Evolutionary conservation across 1,139 yeast species (phyloP).

Genomic region (Yamadazyma conglobata): DNA sequence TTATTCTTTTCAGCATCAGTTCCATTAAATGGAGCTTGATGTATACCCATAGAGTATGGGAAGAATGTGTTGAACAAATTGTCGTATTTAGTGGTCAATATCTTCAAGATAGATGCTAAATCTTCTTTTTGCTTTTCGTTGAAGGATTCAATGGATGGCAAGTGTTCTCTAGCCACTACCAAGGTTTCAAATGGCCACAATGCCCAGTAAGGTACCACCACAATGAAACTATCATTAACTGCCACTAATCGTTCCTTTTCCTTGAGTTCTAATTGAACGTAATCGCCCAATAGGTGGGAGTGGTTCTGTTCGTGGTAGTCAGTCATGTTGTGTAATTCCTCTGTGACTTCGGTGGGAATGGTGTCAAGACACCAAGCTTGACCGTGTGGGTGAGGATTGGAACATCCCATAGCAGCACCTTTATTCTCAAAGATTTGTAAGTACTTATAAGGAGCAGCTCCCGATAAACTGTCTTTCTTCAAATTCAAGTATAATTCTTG

Average conservation of each 20-base stretch:
- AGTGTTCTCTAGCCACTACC: slow-evolving; percentile 53
- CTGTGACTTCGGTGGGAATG: slow-evolving; percentile 66
- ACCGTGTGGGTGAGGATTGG: slow-evolving; percentile 78
- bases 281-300: slow-evolving; percentile 59
- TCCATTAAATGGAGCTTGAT: slow-evolving; percentile 61
- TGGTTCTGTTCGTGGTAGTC: slow-evolving; percentile 45
- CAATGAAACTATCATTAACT: slow-evolving; percentile 61
- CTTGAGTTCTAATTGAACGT: slow-evolving; percentile 54
- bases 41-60: slow-evolving; percentile 82
- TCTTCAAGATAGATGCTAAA: slow-evolving; percentile 53
- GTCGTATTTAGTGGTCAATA: slow-evolving; percentile 64
- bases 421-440: slow-evolving; percentile 76
- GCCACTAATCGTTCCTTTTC: slow-evolving; percentile 53
- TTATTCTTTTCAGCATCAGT: slow-evolving; percentile 34
- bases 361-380: slow-evolving; percentile 76
- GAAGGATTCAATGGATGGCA: slow-evolving; percentile 51
- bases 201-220: slow-evolving; percentile 83
- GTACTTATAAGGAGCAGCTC: slow-evolving; percentile 51
- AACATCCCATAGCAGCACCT: slow-evolving; percentile 80
- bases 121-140: slow-evolving; percentile 48
- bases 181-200: slow-evolving; percentile 79
- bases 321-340: slow-evolving; percentile 51
- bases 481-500: slow-evolving; percentile 45
- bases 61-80: slow-evolving; percentile 66
- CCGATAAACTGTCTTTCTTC: slow-evolving; percentile 32